Evolutionary conservation across 2,329 filamentous ascomycete genomes (phyloP).

Genomic region (Colletotrichum sansevieriae): DNA sequence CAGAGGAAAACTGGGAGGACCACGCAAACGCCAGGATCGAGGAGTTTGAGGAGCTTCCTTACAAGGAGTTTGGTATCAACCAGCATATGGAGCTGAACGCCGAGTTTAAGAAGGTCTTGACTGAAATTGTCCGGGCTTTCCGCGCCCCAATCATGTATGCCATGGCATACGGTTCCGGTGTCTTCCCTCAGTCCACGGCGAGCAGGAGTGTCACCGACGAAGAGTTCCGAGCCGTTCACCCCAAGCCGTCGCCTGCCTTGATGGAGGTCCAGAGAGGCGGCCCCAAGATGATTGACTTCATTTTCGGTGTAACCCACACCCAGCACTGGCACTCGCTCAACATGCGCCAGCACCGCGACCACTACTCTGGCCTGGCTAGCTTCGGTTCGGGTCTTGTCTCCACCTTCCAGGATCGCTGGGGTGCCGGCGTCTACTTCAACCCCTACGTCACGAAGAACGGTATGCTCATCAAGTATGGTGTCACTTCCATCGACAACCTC

Average conservation of each 20-base stretch:
- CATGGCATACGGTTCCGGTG: slow-evolving; percentile 96
- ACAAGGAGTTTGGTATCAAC: slow-evolving; percentile 85
- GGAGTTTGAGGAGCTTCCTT: slow-evolving; percentile 60
- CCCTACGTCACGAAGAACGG: slow-evolving; percentile 95
- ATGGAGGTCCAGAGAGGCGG: slow-evolving; percentile 87
- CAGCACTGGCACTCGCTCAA: slow-evolving; percentile 99
- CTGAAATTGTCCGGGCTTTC: slow-evolving; percentile 91
- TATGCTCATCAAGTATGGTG: slow-evolving; percentile 96
- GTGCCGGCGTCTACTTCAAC: slow-evolving; percentile 97
- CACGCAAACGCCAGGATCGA: slow-evolving; percentile 57
- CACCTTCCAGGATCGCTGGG: slow-evolving; percentile 86
- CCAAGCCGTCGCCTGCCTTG: slow-evolving; percentile 84
- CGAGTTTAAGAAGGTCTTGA: slow-evolving; percentile 92
- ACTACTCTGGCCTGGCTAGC: slow-evolving; percentile 89
- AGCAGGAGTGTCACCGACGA: slow-evolving; percentile 65
- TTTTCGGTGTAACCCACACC: slow-evolving; percentile 93
- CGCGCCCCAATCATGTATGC: slow-evolving; percentile 94
- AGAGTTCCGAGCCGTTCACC: slow-evolving; percentile 77
- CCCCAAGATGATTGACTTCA: slow-evolving; percentile 98
- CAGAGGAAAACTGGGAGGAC: slow-evolving; percentile 57
- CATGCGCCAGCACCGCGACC: slow-evolving; percentile 86
- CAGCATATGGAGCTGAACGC: slow-evolving; percentile 97
- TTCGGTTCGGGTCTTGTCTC: slow-evolving; percentile 89
- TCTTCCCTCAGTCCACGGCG: slow-evolving; percentile 82
- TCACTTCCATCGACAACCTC: slow-evolving; percentile 92